Evolutionary conservation across 2,329 filamentous ascomycete species (phyloP).

Genomic region (Ophiocordyceps robertsii): DNA sequence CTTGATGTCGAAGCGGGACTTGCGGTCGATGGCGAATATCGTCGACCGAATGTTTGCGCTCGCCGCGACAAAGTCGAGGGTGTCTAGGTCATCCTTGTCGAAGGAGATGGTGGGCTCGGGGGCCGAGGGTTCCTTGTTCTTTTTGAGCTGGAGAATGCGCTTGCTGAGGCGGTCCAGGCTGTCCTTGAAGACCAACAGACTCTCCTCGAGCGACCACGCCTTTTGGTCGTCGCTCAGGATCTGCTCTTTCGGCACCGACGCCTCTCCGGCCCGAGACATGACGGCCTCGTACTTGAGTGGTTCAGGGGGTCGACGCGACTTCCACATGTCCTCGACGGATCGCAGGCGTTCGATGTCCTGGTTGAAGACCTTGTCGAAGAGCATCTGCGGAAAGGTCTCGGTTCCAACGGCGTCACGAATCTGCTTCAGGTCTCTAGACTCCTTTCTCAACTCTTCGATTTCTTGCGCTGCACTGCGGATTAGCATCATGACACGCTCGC

Average conservation of each 20-base stretch:
- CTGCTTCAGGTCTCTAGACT: slow-evolving; percentile 69
- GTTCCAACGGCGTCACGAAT: slow-evolving; percentile 75
- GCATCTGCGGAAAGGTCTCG: slow-evolving; percentile 57
- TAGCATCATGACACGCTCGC: background rate
- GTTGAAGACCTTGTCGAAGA: slow-evolving; percentile 90
- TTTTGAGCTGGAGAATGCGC: slow-evolving; percentile 54
- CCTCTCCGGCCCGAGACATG: slow-evolving; percentile 33
- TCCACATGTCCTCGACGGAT: slow-evolving; percentile 96
- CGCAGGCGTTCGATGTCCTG: slow-evolving; percentile 70
- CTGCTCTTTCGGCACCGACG: slow-evolving; percentile 37
- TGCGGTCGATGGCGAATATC: slow-evolving; percentile 78
- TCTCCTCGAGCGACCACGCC: slow-evolving; percentile 72
- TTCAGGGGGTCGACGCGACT: slow-evolving; percentile 60
- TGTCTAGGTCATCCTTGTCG: slow-evolving; percentile 94
- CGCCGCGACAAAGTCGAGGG: slow-evolving; percentile 84
- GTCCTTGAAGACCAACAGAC: slow-evolving; percentile 73
- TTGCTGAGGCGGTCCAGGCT: slow-evolving; percentile 66
- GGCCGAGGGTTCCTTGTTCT: slow-evolving; percentile 28
- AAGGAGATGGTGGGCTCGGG: slow-evolving; percentile 62
- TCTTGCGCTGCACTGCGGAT: slow-evolving; percentile 42
- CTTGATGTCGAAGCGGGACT: slow-evolving; percentile 93
- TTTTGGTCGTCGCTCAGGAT: slow-evolving; percentile 55
- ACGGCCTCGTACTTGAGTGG: slow-evolving; percentile 57
- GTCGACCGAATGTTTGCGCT: slow-evolving; percentile 80
- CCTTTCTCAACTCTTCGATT: slow-evolving; percentile 74